Base-by-base conservation (phyloP, 2,329 filamentous ascomycete genomes). In the Cercospora sesami region DNA sequence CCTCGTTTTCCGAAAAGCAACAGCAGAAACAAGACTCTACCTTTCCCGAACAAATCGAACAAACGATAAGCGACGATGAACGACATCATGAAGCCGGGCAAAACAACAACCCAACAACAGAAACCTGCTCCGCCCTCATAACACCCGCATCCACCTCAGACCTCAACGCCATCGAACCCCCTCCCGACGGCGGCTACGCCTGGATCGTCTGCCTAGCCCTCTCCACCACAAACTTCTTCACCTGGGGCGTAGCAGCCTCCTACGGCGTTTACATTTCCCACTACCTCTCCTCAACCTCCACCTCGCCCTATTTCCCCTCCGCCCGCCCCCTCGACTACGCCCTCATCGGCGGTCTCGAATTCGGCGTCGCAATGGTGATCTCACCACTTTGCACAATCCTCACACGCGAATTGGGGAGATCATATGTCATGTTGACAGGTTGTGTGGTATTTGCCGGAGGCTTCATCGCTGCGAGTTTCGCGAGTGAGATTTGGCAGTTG, bases 221-320 rank as follows among this genome's bases (percentile, higher is more conserved):
- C 10, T 73, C 73, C 53, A 67, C 74, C 39, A 64, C 78, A 64
- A 79, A 78, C 63, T 70, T 69, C 66, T 75, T 76, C 67, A 78
- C 77, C 16, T 78, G 77, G 77, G 78, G 77, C 55, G 62, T 75
- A 5, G 67, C 70, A 21, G 70, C 74, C 23, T 78, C 76, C 14
- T 83, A 81, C 66, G 81, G 80, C 42, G 78, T 84, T 14, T 83
- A 82, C 67, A 78, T 84, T 0, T 78, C 80, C 4, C 79, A 82
- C 64, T 84, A 82, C 67, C 74, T 83, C 28, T 62, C 77, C 16
- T 45, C 39, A 5, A n/a, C 39, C 23, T n/a, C 48, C 1, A 28
- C 48, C 12, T 5, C 48, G 7, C 4, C 23, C 23, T 75, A 75
- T 8, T 82, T 81, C 64, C 76, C 77, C 0, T 73, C 72, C 16